A percentile compares a stretch with the other conserved stretches of the same genome.
Evolutionary conservation across 805 yeast species (phyloP).

Genomic region (Lipomyces yamadae): DNA sequence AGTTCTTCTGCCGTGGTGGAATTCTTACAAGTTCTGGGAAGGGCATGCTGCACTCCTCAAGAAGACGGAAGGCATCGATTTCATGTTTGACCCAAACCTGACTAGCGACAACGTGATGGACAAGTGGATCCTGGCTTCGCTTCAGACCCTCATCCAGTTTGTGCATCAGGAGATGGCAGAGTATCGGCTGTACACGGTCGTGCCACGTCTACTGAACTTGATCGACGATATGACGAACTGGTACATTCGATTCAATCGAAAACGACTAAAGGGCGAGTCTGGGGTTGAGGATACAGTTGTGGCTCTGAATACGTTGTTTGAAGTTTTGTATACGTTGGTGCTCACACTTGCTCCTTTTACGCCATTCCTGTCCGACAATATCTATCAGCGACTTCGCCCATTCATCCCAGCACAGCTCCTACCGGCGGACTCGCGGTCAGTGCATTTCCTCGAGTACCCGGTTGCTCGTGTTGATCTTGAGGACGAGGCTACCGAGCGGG

Average conservation of each 20-base stretch:
- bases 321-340: slow-evolving; percentile 82
- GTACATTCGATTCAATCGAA: slow-evolving; percentile 98
- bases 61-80: slow-evolving; percentile 73
- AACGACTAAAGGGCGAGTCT: slow-evolving; percentile 94
- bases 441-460: slow-evolving; percentile 94
- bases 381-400: slow-evolving; percentile 74
- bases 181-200: slow-evolving; percentile 93
- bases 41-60: slow-evolving; percentile 86
- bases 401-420: slow-evolving; percentile 54
- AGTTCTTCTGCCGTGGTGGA: slow-evolving; percentile 98
- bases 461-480: slow-evolving; percentile 75
- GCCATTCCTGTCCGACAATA: slow-evolving; percentile 90
- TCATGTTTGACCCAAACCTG: slow-evolving; percentile 68
- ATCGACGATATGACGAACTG: slow-evolving; percentile 96
- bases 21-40: slow-evolving; percentile 93
- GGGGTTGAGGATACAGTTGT: slow-evolving; percentile 82
- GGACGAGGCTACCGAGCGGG: slow-evolving; percentile 81
- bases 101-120: slow-evolving; percentile 90
- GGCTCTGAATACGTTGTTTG: slow-evolving; percentile 89
- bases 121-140: slow-evolving; percentile 94
- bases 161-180: slow-evolving; percentile 89
- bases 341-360: slow-evolving; percentile 99
- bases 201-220: slow-evolving; percentile 84
- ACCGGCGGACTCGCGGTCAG: slow-evolving; percentile 75
- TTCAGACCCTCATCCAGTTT: slow-evolving; percentile 84